Conservation (phyloP, 1,284 basidiomycete species). For the Austroboletus novae-zelandiae region DNA sequence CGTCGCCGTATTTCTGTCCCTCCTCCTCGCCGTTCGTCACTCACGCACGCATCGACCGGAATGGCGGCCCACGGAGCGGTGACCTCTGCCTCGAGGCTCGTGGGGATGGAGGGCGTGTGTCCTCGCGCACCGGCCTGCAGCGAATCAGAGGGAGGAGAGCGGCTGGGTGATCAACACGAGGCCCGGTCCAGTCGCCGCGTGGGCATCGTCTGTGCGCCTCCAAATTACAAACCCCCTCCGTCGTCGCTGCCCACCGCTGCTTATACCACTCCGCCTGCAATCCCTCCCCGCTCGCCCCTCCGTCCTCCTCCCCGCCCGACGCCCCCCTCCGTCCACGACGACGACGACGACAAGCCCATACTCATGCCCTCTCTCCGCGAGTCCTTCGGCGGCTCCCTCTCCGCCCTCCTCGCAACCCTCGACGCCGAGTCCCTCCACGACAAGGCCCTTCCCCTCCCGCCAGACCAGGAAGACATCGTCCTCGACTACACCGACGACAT, state of each 20-base stretch:
- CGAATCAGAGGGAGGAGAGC: not conserved
- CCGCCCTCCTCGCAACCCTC: slow-evolving; percentile 28
- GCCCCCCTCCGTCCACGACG: not conserved
- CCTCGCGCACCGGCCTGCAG: too few relatives aligned
- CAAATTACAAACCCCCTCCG: not conserved
- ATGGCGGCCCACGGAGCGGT: too few relatives aligned
- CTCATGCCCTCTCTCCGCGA: slow-evolving; percentile 29
- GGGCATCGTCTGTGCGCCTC: slow-evolving; percentile 6
- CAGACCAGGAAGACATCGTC: slow-evolving; percentile 21
- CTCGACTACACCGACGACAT: slow-evolving; percentile 23
- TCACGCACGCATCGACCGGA: too few relatives aligned
- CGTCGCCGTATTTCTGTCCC: too few relatives aligned
- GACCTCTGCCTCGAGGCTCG: not conserved
- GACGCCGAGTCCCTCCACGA: slow-evolving; percentile 31
- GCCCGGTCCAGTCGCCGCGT: slow-evolving; percentile 24
- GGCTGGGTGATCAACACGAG: slow-evolving; percentile 22
- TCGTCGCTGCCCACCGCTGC: not conserved
- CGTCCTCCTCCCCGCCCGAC: too few relatives aligned
- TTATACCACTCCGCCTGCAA: slow-evolving; percentile 13
- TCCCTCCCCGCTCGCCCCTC: slow-evolving; percentile 26
- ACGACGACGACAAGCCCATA: slow-evolving; percentile 1
- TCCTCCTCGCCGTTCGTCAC: too few relatives aligned
- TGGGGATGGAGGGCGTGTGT: not conserved
- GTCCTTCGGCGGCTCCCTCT: slow-evolving; percentile 29
- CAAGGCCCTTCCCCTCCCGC: slow-evolving; percentile 31